phyloP scores from a whole-genome alignment of 2,329 filamentous ascomycete species.

The Apiospora hydei region DNA sequence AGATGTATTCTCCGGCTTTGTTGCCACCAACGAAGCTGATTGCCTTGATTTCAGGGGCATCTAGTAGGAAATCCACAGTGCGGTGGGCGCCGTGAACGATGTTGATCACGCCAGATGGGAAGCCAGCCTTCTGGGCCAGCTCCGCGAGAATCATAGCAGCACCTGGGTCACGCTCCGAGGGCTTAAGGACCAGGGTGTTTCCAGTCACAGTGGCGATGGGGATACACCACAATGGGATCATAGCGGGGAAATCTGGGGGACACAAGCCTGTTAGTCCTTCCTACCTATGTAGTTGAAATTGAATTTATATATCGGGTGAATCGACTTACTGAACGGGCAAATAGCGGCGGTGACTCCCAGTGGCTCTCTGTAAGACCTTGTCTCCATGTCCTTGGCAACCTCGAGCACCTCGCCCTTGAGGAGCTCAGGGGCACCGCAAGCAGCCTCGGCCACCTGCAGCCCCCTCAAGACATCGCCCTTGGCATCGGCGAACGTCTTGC shows the following conservation, averaged over 20 bases:
- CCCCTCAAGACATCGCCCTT: slow-evolving; percentile 83
- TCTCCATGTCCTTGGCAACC: slow-evolving; percentile 91
- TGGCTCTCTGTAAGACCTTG: slow-evolving; percentile 80
- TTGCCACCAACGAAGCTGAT: slow-evolving; percentile 88
- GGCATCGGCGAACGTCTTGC: slow-evolving; percentile 86
- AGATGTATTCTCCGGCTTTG: slow-evolving; percentile 90
- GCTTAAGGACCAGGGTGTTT: slow-evolving; percentile 86
- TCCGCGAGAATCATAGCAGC: slow-evolving; percentile 87
- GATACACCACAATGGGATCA: slow-evolving; percentile 93
- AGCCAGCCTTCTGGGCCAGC: slow-evolving; percentile 79
- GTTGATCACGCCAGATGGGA: slow-evolving; percentile 83
- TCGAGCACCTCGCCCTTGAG: slow-evolving; percentile 85
- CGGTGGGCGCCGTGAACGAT: slow-evolving; percentile 81
- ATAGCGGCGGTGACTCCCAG: slow-evolving; percentile 83
- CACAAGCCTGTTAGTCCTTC: neutral
- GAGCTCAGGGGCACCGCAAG: slow-evolving; percentile 80
- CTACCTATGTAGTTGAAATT: neutral
- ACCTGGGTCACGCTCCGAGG: slow-evolving; percentile 84
- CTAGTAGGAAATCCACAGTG: slow-evolving; percentile 86
- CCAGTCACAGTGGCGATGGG: slow-evolving; percentile 84
- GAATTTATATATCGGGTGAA: slow-evolving; percentile 23
- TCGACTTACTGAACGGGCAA: slow-evolving; percentile 79
- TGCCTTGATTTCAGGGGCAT: slow-evolving; percentile 85
- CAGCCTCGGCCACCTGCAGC: slow-evolving; percentile 84
- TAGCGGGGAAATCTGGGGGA: slow-evolving; percentile 79